These are phyloP conservation scores for Candida sp. DNA, from an alignment of 1,139 yeast species.

Conservation along the genomic window DNA sequence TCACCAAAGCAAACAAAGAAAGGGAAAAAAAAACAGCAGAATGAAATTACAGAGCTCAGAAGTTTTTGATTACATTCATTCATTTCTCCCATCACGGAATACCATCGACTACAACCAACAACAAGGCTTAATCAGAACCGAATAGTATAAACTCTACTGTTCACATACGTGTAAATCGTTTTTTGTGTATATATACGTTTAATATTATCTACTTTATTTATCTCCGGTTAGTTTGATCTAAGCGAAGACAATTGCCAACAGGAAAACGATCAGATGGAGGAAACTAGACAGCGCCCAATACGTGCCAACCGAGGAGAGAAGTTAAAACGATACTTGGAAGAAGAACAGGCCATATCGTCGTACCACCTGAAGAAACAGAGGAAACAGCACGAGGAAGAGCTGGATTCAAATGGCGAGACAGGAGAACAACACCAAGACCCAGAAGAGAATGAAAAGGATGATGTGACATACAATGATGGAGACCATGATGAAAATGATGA, in stretches of 20 bases:
- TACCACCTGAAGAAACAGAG: background rate
- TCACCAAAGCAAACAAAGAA: too few species aligned
- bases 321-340: conserved; percentile 1
- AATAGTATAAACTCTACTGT: background rate
- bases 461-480: conserved; percentile 15
- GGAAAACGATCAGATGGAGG: background rate
- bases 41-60: background rate
- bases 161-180: background rate
- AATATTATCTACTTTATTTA: background rate
- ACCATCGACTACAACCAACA: background rate
- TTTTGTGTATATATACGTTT: background rate
- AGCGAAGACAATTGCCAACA: background rate
- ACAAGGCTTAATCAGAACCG: background rate
- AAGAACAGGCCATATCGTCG: background rate
- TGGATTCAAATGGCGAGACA: background rate
- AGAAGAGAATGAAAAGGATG: conserved; percentile 4
- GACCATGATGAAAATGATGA: conserved; percentile 15
- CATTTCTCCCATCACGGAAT: background rate
- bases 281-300: conserved; percentile 2
- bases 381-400: background rate
- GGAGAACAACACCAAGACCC: background rate
- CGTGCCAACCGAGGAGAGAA: conserved; percentile 5
- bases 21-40: too few species aligned
- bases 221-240: background rate
- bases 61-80: background rate